Base-by-base conservation (phyloP, 768 basidiomycete genomes). In the Ramaria rubella region DNA sequence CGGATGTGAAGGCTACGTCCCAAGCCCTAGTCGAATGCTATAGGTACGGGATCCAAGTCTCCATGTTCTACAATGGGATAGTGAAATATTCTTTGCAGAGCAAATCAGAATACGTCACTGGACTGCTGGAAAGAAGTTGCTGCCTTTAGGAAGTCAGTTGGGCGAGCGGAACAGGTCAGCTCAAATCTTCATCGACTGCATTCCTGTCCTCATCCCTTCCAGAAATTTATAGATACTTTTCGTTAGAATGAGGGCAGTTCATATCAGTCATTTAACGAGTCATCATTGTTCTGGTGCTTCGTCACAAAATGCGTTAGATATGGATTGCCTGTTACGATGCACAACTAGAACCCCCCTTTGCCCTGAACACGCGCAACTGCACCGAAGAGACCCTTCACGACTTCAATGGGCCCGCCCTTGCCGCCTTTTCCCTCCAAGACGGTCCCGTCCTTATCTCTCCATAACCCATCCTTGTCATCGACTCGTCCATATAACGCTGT, bases 41-140 rank as follows among this genome's bases (percentile, higher is more conserved):
- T 73, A 79, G 68, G 91, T 86, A 59, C 49, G 81, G 70, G 8
- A 14, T 58, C 42, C 19, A 51, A 26, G 45, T 3, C 58, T 55
- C n/a, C 29, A 29, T 8, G 26, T 44, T 15, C 21, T n/a, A 61
- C 11, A 44, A 23, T 26, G 26, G 53, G 49, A 24, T 29, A 26
- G 50, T 30, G 15, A 30, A 23, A 55, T 33, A 15, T 49, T 26
- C 29, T 52, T 40, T 21, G 7, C 34, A 75, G 74, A 59, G 62
- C 63, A 21, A 70, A 91, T 64, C 64, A 72, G 4, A 67, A 71
- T 1, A 79, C 76, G 1, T 74, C 89, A 21, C 69, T 93, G 34
- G 79, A 90, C 59, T 93, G 90, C 68, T 87, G 83, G 83, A 75
- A 73, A 57, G 80, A 90, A 64, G 89, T 90, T 2, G 69, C 70